Evolutionary conservation across 2,329 filamentous ascomycete species (phyloP).

Genomic region (Sarocladium oryzae): DNA sequence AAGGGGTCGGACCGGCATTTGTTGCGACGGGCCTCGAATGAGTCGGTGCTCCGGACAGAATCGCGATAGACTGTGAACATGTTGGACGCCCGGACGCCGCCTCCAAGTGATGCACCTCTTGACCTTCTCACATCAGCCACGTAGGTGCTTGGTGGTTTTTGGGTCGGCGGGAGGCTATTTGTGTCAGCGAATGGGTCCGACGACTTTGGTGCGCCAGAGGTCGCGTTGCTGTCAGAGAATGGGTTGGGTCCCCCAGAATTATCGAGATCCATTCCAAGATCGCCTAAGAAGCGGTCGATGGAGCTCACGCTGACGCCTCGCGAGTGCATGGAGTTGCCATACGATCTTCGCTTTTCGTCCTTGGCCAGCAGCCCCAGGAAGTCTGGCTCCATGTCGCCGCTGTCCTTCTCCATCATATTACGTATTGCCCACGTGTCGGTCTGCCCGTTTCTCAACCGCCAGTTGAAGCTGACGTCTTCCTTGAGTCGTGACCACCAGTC

Average conservation of each 20-base stretch:
- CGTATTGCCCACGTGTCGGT: conserved; percentile 4
- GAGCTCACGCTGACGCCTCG: not conserved
- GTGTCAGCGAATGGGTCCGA: conserved; percentile 41
- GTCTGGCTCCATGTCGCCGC: conserved; percentile 2
- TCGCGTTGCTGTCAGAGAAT: conserved; percentile 42
- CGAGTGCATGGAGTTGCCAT: not conserved
- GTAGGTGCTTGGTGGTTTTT: conserved; percentile 34
- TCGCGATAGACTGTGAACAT: conserved; percentile 32
- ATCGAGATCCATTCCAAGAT: conserved; percentile 31
- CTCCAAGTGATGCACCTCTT: conserved; percentile 37
- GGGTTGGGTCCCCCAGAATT: conserved; percentile 28
- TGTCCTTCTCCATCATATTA: conserved; percentile 9
- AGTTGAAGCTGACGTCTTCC: conserved; percentile 32
- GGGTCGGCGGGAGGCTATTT: conserved; percentile 32
- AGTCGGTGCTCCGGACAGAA: conserved; percentile 30
- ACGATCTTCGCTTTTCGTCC: conserved; percentile 11
- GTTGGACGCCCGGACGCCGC: conserved; percentile 18
- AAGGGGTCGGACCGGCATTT: conserved; percentile 60
- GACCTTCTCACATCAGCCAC: conserved; percentile 42
- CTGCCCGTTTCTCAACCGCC: conserved; percentile 24
- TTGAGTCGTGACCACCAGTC: conserved; percentile 41
- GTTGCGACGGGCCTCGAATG: conserved; percentile 40
- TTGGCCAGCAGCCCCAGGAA: conserved; percentile 7
- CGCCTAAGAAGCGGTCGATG: conserved; percentile 33
- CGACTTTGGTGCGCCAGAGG: conserved; percentile 15